Evolutionary conservation across 2,329 filamentous ascomycete genomes (phyloP), one percentile per base, ranked within the genome.

Genomic region (Fusarium globosum): DNA sequence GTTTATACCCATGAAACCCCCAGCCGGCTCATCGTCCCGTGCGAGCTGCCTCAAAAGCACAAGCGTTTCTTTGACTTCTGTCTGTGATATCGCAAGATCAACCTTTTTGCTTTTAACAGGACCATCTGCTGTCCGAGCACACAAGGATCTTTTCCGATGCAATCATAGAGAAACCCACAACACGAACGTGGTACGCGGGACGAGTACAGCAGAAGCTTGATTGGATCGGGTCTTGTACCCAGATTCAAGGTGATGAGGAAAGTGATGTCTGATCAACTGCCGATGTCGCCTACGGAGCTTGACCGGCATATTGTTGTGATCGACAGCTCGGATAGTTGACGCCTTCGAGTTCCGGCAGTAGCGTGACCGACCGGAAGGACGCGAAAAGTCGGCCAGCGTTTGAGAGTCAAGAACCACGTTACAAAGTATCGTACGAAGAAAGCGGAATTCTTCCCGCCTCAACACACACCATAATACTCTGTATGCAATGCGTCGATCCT

Each of bases 271-370:
- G 38, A 48, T 35, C 48, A 71, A 73, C 52, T 73, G 42, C 70
- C 70, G 65, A 38, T 45, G 55, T 55, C 33, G 33, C 30, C n/a
- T 61, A 36, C 42, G 46, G 66, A 48, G 49, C 61, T 51, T 55
- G 23, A 33, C 38, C 61, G 70, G 70, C 55, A 73, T 45, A 45
- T 58, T 59, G 49, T 53, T 67, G n/a, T 58, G 58, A 71, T 73
- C 71, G 55, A 57, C 66, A 45, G 35, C 33, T 43, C 41, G 38
- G 56, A 67, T 35, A 39, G 33, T 64, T 61, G 28, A 61, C 43
- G 23, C 69, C 33, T 56, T 73, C 51, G 35, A 61, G 33, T 39
- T 71, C 36, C 49, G 45, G 42, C 52, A 71, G 56, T 71, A 71
- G 67, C 46, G 46, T 67, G 56, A 28, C 30, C 26, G 35, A 51